These are phyloP conservation scores for Ophiostoma ips DNA, from an alignment of 2,329 filamentous ascomycete genomes.

Conservation along the genomic window DNA sequence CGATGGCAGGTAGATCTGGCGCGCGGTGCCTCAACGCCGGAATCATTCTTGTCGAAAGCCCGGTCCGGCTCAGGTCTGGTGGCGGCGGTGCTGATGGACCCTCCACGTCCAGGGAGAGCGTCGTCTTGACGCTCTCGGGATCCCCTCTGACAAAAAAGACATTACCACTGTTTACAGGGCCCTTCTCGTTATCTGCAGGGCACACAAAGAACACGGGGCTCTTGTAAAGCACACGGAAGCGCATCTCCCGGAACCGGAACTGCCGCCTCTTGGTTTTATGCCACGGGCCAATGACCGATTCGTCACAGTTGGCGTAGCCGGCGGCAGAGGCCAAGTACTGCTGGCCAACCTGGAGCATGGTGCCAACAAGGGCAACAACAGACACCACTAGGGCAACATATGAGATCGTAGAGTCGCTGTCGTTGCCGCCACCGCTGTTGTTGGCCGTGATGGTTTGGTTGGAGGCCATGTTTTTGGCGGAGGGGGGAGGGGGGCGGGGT, in stretches of 20 bases:
- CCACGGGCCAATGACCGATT: conserved; percentile 35
- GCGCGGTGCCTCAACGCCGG: too few relatives aligned
- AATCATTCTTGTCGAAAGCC: too few relatives aligned
- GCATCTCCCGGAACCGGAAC: conserved; percentile 30
- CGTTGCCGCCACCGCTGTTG: conserved; percentile 2
- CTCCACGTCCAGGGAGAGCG: background rate
- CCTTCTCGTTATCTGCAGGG: conserved; percentile 25
- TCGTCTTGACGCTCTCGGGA: conserved; percentile 18
- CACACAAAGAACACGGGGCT: conserved; percentile 37
- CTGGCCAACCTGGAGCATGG: conserved; percentile 33
- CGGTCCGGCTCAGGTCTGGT: background rate
- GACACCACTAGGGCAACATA: conserved; percentile 33
- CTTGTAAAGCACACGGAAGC: conserved; percentile 36
- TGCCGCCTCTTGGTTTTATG: conserved; percentile 25
- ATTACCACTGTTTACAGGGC: conserved; percentile 16
- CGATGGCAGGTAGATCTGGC: background rate
- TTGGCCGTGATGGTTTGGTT: background rate
- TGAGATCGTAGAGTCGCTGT: conserved; percentile 26
- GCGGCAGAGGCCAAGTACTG: conserved; percentile 36
- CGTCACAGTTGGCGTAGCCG: conserved; percentile 34
- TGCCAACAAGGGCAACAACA: conserved; percentile 30
- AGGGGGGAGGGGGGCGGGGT: background rate
- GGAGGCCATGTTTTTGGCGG: conserved; percentile 3
- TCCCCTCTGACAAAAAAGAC: conserved; percentile 28
- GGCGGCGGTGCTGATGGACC: background rate